These are phyloP conservation scores for Cucurbitaria berberidis DNA, from an alignment of 2,329 filamentous ascomycete species.

Conservation along the genomic window DNA sequence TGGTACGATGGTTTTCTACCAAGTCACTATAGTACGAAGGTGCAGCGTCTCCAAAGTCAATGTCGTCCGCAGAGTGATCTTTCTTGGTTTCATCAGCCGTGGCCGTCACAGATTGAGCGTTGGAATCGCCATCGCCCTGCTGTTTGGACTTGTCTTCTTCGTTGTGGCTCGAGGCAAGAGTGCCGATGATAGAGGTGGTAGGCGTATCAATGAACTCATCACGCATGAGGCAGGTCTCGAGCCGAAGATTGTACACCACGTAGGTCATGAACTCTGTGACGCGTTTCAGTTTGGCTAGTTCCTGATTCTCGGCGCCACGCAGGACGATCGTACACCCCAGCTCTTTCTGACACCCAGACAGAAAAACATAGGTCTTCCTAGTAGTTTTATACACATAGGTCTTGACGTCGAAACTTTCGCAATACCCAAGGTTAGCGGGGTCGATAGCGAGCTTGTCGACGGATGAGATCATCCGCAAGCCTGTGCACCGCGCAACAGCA, in stretches of 20 bases:
- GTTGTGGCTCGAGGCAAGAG: slow-evolving; percentile 24
- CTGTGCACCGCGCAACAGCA: slow-evolving; percentile 89
- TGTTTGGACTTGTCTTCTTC: slow-evolving; percentile 12
- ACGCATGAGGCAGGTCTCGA: slow-evolving; percentile 91
- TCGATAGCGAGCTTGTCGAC: slow-evolving; percentile 88
- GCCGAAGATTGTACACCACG: slow-evolving; percentile 95
- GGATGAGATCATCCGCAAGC: slow-evolving; percentile 91
- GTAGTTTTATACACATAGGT: slow-evolving; percentile 85
- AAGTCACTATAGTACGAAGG: slow-evolving; percentile 95
- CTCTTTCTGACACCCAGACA: slow-evolving; percentile 87
- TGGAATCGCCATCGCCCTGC: not conserved
- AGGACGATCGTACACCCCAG: slow-evolving; percentile 94
- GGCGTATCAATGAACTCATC: slow-evolving; percentile 91
- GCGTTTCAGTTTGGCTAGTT: slow-evolving; percentile 80
- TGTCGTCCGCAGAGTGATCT: slow-evolving; percentile 48
- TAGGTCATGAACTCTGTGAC: slow-evolving; percentile 99
- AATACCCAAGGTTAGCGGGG: slow-evolving; percentile 76
- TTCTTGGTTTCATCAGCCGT: slow-evolving; percentile 8
- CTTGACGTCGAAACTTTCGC: slow-evolving; percentile 90
- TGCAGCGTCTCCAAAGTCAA: slow-evolving; percentile 75
- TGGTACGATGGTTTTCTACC: slow-evolving; percentile 90
- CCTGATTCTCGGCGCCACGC: slow-evolving; percentile 75
- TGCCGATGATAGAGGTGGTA: slow-evolving; percentile 58
- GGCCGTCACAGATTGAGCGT: not conserved
- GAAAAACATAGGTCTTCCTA: slow-evolving; percentile 94